Percentiles rank a stretch among this genome's conserved stretches.
phyloP scores from a whole-genome alignment of 2,329 filamentous ascomycete genomes.

The Lasiodiplodia citricola region DNA sequence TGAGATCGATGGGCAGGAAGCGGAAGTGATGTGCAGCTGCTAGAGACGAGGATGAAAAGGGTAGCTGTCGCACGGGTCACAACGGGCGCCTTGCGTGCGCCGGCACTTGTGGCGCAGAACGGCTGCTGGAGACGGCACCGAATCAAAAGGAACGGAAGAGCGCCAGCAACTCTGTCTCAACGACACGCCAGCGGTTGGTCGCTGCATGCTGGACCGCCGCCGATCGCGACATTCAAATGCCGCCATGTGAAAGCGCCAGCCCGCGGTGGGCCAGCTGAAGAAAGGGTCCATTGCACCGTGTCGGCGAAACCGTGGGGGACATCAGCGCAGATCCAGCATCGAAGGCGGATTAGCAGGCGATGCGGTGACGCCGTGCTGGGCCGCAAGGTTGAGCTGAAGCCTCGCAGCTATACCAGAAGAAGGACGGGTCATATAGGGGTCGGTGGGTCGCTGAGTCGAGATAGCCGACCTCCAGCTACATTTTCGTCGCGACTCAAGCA shows the following conservation, averaged over 20 bases:
- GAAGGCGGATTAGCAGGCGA: conserved; percentile 1
- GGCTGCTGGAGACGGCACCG: background rate
- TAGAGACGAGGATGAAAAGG: background rate
- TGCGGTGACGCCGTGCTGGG: conserved; percentile 5
- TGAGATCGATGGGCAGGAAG: background rate
- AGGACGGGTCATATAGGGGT: background rate
- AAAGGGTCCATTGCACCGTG: background rate
- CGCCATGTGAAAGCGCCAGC: conserved; percentile 11
- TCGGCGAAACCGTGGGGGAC: background rate
- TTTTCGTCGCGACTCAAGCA: background rate
- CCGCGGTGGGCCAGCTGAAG: background rate
- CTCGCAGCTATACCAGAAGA: background rate
- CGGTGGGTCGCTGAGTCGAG: conserved; percentile 13
- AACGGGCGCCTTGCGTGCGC: background rate
- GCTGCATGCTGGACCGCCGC: background rate
- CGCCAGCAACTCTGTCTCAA: conserved; percentile 15
- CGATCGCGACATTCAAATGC: background rate
- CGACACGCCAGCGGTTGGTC: background rate
- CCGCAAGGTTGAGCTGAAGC: background rate
- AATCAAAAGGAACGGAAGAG: conserved; percentile 11
- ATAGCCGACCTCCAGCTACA: background rate
- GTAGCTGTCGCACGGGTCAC: background rate
- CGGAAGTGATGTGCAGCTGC: background rate
- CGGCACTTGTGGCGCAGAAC: conserved; percentile 1
- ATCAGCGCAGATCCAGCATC: conserved; percentile 1